phyloP scores from a whole-genome alignment of 768 basidiomycete genomes.

The Cystobasidium tubakii region DNA sequence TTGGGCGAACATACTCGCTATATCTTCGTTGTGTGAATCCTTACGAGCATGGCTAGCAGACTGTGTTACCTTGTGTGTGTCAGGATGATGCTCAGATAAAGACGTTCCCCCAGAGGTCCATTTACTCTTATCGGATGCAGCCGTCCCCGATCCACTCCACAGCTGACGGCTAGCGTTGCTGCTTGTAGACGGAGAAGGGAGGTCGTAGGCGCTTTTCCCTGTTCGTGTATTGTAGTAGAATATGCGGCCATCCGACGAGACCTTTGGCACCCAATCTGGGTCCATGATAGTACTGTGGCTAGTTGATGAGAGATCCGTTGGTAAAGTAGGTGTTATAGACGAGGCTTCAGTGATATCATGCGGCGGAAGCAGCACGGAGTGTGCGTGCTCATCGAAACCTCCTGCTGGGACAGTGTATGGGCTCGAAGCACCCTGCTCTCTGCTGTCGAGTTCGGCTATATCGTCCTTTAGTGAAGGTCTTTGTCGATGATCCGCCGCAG shows the following conservation, averaged over 20 bases:
- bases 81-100: not conserved
- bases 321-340: not conserved
- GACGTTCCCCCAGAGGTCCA: not conserved
- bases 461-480: not conserved
- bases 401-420: not conserved
- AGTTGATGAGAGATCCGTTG: not conserved
- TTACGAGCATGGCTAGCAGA: not conserved
- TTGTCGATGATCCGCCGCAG: constrained; percentile 30
- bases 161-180: constrained; percentile 8
- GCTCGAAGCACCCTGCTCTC: not conserved
- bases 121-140: constrained; percentile 18
- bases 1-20: not conserved
- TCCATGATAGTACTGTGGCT: constrained; percentile 52
- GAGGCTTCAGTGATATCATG: not conserved
- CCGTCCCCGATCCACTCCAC: not conserved
- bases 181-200: constrained; percentile 54
- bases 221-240: constrained; percentile 79
- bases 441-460: not conserved
- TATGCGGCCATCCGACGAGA: constrained; percentile 79
- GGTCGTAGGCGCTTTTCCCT: constrained; percentile 62
- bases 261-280: constrained; percentile 77
- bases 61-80: not conserved
- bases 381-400: not conserved
- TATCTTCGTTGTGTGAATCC: not conserved
- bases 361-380: not conserved